Percentiles rank a stretch among this genome's conserved stretches.
Evolutionary conservation across 495 filamentous ascomycete species (phyloP).

Genomic region (Geoglossum glabrum): DNA sequence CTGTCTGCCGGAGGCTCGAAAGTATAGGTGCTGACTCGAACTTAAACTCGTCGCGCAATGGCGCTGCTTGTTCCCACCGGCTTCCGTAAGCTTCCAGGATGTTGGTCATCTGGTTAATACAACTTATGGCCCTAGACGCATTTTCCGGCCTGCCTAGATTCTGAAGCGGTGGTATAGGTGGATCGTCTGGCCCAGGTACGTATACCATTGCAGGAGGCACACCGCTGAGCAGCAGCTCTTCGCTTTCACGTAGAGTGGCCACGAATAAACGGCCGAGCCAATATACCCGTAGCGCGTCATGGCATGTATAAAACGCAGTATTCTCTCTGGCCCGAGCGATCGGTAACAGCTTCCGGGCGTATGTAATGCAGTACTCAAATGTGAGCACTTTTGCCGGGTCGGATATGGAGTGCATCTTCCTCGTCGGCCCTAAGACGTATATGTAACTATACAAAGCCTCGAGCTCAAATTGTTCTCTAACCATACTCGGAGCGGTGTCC

Average conservation of each 20-base stretch:
- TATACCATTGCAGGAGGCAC: not conserved
- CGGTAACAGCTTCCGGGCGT: slow-evolving; percentile 37
- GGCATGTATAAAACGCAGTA: slow-evolving; percentile 44
- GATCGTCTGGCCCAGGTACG: not conserved
- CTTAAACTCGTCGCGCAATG: not conserved
- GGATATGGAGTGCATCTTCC: slow-evolving; percentile 38
- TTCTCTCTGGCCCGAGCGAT: slow-evolving; percentile 30
- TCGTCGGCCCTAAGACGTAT: slow-evolving; percentile 59
- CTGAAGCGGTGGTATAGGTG: not conserved
- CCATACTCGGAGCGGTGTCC: slow-evolving; percentile 30
- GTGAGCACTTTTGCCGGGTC: slow-evolving; percentile 53
- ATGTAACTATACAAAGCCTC: slow-evolving; percentile 73
- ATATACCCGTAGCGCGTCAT: slow-evolving; percentile 50
- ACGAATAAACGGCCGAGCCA: slow-evolving; percentile 53
- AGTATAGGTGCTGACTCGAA: not conserved
- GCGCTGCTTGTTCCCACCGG: not conserved
- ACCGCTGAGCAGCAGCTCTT: slow-evolving; percentile 20
- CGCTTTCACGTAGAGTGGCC: slow-evolving; percentile 37
- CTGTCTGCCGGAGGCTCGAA: not conserved
- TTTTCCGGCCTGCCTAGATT: not conserved
- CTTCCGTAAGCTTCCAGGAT: not conserved
- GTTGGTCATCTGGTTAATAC: not conserved
- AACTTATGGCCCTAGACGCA: not conserved
- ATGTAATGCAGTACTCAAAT: slow-evolving; percentile 64
- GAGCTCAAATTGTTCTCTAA: slow-evolving; percentile 51